Base-by-base conservation (phyloP, 495 filamentous ascomycete genomes). In the Umbilicaria muhlenbergii region DNA sequence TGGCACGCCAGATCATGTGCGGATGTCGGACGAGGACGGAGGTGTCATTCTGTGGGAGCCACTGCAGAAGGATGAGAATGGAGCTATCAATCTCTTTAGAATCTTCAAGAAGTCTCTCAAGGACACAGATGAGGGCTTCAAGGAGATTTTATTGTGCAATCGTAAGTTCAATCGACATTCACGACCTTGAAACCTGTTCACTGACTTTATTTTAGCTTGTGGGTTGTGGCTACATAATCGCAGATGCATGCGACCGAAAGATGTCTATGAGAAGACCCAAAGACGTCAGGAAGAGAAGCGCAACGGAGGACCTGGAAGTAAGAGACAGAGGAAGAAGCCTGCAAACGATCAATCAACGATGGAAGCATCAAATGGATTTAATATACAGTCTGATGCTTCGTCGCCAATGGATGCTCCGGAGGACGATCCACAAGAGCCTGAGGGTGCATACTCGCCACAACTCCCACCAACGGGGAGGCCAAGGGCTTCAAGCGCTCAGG, bases 161-260 rank as follows among this genome's bases (percentile, higher is more conserved):
- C 87, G 77, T 81, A 65, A 75, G 77, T 73, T 45, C 17, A 38
- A 18, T 49, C 36, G 50, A 40, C 31, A 34, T 13, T 33, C n/a
- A 0, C 7, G 4, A 28, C 6, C 24, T 21, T 5, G 15, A 39
- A 8, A 18, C 14, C 3, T 34, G 45, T 58, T 63, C 48, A 64
- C 49, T 41, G 38, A 32, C 15, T 3, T 3, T 28, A 28, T 36
- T 44, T 31, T 40, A 77, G 74, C 91, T 51, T 98, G 91, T 53
- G 91, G 91, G 12, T 71, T 98, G 31, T 98, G 86, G 87, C 74
- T 95, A 45, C 75, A 78, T 35, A 94, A 93, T 51, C 83, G 80
- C 55, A 86, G 83, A 54, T 67, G 58, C 24, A 93, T 93, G 70
- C 74, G 91, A 7, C 91, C 91, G 1, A 67, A 76, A 39, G 75